phyloP scores from a whole-genome alignment of 345 rosid species.

The Excoecaria agallocha region DNA sequence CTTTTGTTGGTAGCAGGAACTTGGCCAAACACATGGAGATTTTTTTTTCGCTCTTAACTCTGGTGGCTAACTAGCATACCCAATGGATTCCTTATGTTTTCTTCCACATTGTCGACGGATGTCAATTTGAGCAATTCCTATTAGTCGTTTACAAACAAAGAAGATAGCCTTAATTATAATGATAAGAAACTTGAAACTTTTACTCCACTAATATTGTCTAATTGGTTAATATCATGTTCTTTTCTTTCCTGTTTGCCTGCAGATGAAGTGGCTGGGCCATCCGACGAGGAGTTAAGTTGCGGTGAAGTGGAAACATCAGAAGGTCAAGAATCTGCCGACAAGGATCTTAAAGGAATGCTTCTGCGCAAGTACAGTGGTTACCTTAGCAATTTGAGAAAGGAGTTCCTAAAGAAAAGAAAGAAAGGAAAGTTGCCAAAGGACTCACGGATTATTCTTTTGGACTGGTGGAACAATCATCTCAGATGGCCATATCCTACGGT shows the following conservation, averaged over 20 bases:
- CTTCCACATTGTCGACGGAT: no score
- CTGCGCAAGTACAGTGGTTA: conserved; percentile 57
- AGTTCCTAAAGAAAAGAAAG: conserved; percentile 61
- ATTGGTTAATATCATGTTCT: no score
- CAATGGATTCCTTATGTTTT: no score
- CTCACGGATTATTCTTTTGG: conserved; percentile 42
- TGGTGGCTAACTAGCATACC: no score
- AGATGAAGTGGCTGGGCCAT: conserved; percentile 47
- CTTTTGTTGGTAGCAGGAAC: no score
- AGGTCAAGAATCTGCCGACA: conserved; percentile 23
- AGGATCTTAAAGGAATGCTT: conserved; percentile 49
- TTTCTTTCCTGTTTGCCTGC: not conserved
- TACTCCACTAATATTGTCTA: no score
- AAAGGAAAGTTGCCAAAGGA: conserved; percentile 65
- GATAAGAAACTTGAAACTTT: not conserved
- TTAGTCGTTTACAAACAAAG: not conserved
- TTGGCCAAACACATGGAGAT: no score
- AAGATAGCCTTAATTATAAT: not conserved
- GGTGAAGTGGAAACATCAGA: conserved; percentile 42
- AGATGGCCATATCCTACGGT: conserved; percentile 83
- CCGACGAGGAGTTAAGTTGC: conserved; percentile 48
- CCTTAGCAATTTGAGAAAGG: conserved; percentile 52
- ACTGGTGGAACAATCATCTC: conserved; percentile 62
- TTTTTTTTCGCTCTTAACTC: no score
- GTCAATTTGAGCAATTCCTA: not conserved